Conservation (phyloP, 169 alveolate genomes). For the Toxoplasma gondii region DNA sequence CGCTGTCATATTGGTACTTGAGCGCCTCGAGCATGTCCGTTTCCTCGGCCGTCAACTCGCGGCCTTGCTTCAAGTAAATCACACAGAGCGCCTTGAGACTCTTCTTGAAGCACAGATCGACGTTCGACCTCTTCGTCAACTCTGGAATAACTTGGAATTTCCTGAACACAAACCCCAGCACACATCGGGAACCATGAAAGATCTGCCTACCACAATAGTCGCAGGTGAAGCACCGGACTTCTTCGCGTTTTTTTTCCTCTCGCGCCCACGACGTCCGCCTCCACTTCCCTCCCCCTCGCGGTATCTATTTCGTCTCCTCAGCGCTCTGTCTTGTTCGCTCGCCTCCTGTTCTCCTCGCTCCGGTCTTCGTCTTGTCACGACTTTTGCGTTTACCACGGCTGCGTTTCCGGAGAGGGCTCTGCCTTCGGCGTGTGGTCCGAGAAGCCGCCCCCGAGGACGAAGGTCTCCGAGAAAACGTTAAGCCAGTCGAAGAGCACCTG, state of each 20-base stretch:
- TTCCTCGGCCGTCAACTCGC: constrained; percentile 75
- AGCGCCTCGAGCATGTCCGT: constrained; percentile 82
- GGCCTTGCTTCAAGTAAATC: constrained; percentile 82
- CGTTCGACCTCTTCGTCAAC: constrained; percentile 82
- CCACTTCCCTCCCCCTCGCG: no score
- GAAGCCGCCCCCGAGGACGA: constrained; percentile 94
- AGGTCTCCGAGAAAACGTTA: constrained; percentile 95
- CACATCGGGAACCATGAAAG: neutral
- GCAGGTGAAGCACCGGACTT: no score
- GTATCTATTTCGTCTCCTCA: no score
- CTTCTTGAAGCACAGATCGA: constrained; percentile 87
- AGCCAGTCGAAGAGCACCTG: constrained; percentile 92
- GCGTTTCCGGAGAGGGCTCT: constrained; percentile 37
- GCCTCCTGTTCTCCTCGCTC: no score
- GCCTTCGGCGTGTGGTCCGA: constrained; percentile 76
- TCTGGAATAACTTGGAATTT: constrained; percentile 83
- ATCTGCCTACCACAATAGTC: no score
- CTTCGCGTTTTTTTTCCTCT: no score
- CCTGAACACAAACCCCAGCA: constrained; percentile 53
- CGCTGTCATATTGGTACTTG: constrained; percentile 82
- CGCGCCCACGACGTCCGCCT: no score
- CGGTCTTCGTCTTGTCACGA: no score
- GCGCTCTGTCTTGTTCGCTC: no score
- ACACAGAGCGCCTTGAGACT: constrained; percentile 81
- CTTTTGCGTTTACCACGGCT: constrained; percentile 36